Conservation (phyloP, 345 rosid species). For the Ceriops tagal region DNA sequence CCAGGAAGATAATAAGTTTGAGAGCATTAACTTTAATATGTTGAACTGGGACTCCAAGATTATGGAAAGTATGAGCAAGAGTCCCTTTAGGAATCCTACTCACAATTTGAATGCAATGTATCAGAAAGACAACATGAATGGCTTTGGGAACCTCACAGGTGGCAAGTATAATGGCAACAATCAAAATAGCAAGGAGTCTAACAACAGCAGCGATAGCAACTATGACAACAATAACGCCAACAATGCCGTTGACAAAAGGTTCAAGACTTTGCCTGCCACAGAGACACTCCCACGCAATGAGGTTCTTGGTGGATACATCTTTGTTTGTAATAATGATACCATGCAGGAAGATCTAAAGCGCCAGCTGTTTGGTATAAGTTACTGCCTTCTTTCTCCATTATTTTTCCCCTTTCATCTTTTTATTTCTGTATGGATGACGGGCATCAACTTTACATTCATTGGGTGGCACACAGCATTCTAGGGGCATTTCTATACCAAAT, state of each 20-base stretch:
- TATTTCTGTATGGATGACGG: neutral
- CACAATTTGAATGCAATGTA: constrained; percentile 64
- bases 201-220: constrained; percentile 34
- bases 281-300: constrained; percentile 93
- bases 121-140: constrained; percentile 57
- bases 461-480: too few species aligned
- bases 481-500: neutral
- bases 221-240: constrained; percentile 40
- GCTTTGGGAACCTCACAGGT: constrained; percentile 37
- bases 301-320: constrained; percentile 98
- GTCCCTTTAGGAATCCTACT: constrained; percentile 45
- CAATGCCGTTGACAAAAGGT: constrained; percentile 59
- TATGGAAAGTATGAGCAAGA: constrained; percentile 50
- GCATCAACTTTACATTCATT: neutral
- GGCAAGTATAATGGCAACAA: constrained; percentile 67
- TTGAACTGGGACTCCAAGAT: constrained; percentile 66
- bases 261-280: constrained; percentile 88
- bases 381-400: neutral
- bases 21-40: constrained; percentile 70
- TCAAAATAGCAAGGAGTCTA: constrained; percentile 46
- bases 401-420: neutral
- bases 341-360: constrained; percentile 98
- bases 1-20: constrained; percentile 79
- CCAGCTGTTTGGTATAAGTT: constrained; percentile 73
- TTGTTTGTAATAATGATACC: constrained; percentile 96